These are phyloP conservation scores for Ascochyta koolunga DNA, from an alignment of 2,329 filamentous ascomycete genomes.

Conservation along the genomic window DNA sequence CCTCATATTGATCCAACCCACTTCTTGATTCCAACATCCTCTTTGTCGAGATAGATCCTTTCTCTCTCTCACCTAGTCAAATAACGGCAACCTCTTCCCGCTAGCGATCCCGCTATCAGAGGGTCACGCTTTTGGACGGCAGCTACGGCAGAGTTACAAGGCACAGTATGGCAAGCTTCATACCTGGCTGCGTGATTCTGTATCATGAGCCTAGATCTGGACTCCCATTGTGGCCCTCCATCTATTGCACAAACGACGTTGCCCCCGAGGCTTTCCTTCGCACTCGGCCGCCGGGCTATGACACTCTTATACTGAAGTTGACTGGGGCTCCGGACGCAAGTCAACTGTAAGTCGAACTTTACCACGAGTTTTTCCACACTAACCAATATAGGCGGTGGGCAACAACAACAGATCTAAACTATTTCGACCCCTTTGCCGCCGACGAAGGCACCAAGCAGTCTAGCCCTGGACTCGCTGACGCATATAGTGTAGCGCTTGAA, in stretches of 20 bases:
- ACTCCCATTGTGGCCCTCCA: neutral
- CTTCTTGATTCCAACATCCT: no score
- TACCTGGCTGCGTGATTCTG: neutral
- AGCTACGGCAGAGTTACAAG: neutral
- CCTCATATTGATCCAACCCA: no score
- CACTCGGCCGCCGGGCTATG: conserved; percentile 18
- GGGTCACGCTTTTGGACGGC: neutral
- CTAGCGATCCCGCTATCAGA: neutral
- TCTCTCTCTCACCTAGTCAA: neutral
- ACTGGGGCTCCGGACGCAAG: neutral
- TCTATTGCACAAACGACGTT: conserved; percentile 25
- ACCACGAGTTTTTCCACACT: neutral
- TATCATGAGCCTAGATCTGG: neutral
- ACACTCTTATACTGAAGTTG: conserved; percentile 13
- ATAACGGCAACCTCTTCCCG: neutral
- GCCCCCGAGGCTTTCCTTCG: conserved; percentile 12
- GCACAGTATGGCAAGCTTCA: neutral
- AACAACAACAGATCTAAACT: conserved; percentile 13
- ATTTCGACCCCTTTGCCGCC: conserved; percentile 20
- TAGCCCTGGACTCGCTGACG: conserved; percentile 18
- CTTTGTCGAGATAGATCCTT: neutral
- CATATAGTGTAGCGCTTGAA: conserved; percentile 11
- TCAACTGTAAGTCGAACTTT: neutral
- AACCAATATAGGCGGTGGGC: conserved; percentile 30
- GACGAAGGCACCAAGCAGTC: neutral